Conservation (phyloP, 805 yeast genomes). For the Candida tibetensis region DNA sequence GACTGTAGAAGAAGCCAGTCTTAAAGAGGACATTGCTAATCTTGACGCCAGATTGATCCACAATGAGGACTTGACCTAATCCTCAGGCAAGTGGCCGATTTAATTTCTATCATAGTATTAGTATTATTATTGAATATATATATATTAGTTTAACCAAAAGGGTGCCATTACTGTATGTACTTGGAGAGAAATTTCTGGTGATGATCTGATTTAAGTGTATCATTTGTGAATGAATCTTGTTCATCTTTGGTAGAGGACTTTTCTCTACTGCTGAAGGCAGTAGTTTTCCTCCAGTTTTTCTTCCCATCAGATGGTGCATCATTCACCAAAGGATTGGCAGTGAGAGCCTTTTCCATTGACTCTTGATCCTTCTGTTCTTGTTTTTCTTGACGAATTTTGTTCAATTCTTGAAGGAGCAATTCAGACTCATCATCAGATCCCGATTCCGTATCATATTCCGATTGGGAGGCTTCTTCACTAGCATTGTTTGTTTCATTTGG, state of each 20-base stretch:
- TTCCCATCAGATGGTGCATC: constrained; percentile 9
- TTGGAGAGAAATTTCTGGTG: constrained; percentile 37
- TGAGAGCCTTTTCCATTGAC: constrained; percentile 7
- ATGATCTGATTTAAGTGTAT: constrained; percentile 32
- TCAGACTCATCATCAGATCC: constrained; percentile 17
- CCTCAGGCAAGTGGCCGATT: not conserved
- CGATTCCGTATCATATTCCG: constrained; percentile 7
- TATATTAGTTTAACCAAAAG: not conserved
- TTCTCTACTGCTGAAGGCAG: constrained; percentile 19
- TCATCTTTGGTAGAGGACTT: constrained; percentile 4
- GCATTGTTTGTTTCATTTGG: not conserved
- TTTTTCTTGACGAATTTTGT: constrained; percentile 13
- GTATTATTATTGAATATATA: not conserved
- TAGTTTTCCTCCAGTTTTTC: constrained; percentile 33
- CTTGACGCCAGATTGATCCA: constrained; percentile 60
- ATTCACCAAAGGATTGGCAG: constrained; percentile 10
- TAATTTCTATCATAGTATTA: constrained; percentile 3
- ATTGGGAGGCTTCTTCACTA: constrained; percentile 5
- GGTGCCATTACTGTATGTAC: constrained; percentile 21
- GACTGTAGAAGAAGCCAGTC: constrained; percentile 91
- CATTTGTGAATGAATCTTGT: constrained; percentile 24
- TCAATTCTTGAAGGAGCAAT: constrained; percentile 19
- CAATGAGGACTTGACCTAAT: constrained; percentile 8
- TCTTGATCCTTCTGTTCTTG: constrained; percentile 7
- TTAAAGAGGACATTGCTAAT: constrained; percentile 80